phyloP scores from a whole-genome alignment of 169 alveolate species.

The Plasmodium malariae region DNA sequence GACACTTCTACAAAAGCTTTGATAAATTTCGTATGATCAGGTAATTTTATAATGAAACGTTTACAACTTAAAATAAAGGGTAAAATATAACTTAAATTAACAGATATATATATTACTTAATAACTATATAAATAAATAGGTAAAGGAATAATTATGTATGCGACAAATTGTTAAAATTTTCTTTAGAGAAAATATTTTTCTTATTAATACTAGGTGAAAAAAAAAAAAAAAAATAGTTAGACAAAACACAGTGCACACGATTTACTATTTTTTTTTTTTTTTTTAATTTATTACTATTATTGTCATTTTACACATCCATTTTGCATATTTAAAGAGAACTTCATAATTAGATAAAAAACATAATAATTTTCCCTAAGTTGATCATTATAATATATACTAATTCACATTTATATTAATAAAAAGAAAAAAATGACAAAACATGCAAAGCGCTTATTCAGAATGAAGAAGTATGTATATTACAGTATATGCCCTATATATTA shows the following conservation, averaged over 20 bases:
- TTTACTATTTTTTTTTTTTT: slow-evolving; percentile 1
- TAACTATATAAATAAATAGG: not conserved
- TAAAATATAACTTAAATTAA: not conserved
- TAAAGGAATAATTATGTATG: not conserved
- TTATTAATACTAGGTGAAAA: not conserved
- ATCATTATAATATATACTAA: not conserved
- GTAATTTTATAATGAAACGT: not conserved
- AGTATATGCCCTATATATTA: not conserved
- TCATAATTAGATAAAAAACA: slow-evolving; percentile 4
- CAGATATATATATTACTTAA: not conserved
- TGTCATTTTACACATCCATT: no score
- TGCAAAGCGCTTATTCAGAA: slow-evolving; percentile 7
- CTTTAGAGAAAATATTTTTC: not conserved
- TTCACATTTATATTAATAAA: slow-evolving; percentile 8
- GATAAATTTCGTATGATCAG: not conserved
- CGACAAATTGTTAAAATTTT: not conserved
- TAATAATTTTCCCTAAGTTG: slow-evolving; percentile 5
- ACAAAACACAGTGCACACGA: slow-evolving; percentile 55
- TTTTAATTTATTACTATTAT: no score
- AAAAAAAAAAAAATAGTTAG: slow-evolving; percentile 31
- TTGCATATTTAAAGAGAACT: not conserved
- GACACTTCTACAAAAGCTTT: not conserved
- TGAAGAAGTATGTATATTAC: not conserved
- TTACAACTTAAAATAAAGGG: no score
- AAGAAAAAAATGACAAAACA: slow-evolving; percentile 9